Percentiles rank a stretch among this genome's conserved stretches.
Evolutionary conservation across 768 basidiomycete species (phyloP).

Genomic region (Tricholoma saponaceum): DNA sequence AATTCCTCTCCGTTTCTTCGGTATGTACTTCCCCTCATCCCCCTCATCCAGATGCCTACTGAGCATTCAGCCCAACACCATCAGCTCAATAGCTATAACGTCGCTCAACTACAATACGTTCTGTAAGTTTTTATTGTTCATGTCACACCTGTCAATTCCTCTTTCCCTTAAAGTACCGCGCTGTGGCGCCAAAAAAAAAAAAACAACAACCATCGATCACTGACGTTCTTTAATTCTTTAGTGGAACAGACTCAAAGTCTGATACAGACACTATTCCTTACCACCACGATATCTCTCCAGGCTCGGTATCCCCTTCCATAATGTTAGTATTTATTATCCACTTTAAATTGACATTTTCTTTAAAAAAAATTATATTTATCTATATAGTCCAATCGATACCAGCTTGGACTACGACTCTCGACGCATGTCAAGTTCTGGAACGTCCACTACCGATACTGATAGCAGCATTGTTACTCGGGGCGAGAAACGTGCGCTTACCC

Average conservation of each 20-base stretch:
- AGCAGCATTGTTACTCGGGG: constrained; percentile 52
- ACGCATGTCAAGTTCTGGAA: constrained; percentile 77
- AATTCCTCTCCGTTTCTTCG: constrained; percentile 8
- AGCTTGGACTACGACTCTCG: constrained; percentile 58
- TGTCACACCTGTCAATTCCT: constrained; percentile 15
- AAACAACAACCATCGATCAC: too few species aligned
- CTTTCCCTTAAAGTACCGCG: constrained; percentile 4
- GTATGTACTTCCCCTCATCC: constrained; percentile 6
- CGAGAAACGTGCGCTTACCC: constrained; percentile 58
- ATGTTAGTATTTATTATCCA: constrained; percentile 33
- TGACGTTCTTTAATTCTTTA: constrained; percentile 8
- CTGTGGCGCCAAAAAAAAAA: too few species aligned
- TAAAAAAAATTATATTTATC: too few species aligned
- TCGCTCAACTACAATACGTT: constrained; percentile 58
- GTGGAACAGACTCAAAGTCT: constrained; percentile 36
- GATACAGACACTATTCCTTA: constrained; percentile 35
- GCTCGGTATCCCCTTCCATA: constrained; percentile 38
- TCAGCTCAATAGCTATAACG: constrained; percentile 57
- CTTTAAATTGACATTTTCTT: background rate
- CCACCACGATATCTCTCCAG: constrained; percentile 43
- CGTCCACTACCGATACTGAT: constrained; percentile 67
- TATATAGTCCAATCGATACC: constrained; percentile 18
- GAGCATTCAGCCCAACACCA: constrained; percentile 31
- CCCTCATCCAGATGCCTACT: constrained; percentile 50
- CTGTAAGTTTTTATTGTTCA: constrained; percentile 39